Base-by-base conservation (phyloP, 345 rosid genomes). In the Aquilaria yunnanensis region DNA sequence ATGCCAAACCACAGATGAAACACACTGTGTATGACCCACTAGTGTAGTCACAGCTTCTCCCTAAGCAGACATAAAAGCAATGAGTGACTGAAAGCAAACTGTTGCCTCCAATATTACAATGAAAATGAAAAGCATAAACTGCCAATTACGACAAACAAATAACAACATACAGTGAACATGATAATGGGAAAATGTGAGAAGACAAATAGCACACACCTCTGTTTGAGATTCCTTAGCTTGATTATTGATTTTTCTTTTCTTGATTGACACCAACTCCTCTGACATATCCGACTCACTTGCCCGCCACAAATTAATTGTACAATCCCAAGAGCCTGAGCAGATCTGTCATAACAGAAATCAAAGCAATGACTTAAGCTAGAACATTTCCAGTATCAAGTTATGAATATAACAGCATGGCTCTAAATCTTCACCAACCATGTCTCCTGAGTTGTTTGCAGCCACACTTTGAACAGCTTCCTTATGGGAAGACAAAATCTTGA, bases 311-410 rank as follows among this genome's bases (percentile, higher is more conserved):
- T 89, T 87, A 67, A 95, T 81, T 0, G 84, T 82, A 67, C 83
- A 85, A 81, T 95, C 99, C 96, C 97, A 91, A 32, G 99, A 91
- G 73, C 99, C 87, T 8, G 97, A 90, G 78, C 97, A 88, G 68
- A 93, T 56, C 98, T 93, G 14, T 50, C 37, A 47, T 49, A 56
- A 74, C 14, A 51, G 51, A 56, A 58, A 57, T 51, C 13, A 31
- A 60, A 30, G 30, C 59, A 55, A 10, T 55, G 12, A 55, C 7
- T 54, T 46, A 47, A 62, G 14, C 56, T 14, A n/a, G 48, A 68
- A 34, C 53, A 43, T 43, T 29, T 57, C 6, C 30, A 46, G 9
- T 8, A 50, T 2, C 37, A 29, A 37, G 9, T 54, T 9, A 32
- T 32, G n/a, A 30, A 8, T 16, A 54, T 51, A 13, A 56, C 47